Percentiles rank a stretch among this genome's conserved stretches.
Conservation (phyloP, 179 eudicot genomes). For the Nepenthes alata region DNA sequence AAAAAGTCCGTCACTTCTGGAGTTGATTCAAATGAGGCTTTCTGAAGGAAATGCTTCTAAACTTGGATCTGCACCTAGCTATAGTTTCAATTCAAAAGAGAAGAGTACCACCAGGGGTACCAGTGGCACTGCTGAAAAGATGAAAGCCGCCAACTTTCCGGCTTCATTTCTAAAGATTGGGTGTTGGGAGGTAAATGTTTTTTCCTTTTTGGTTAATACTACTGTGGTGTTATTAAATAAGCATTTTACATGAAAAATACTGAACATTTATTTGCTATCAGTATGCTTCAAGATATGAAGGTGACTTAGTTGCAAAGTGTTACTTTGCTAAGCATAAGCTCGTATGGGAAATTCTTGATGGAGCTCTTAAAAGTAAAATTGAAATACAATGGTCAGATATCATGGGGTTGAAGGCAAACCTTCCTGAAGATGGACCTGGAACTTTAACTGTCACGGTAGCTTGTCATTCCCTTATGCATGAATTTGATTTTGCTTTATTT, state of each 20-base stretch:
- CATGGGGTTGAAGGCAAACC: constrained; percentile 35
- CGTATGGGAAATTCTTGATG: constrained; percentile 44
- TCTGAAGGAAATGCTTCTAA: constrained; percentile 37
- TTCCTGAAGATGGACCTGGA: constrained; percentile 40
- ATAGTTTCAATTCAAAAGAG: constrained; percentile 14
- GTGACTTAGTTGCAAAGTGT: constrained; percentile 42
- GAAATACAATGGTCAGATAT: constrained; percentile 47
- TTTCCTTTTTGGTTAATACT: background rate
- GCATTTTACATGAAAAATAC: background rate
- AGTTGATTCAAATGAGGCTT: constrained; percentile 72
- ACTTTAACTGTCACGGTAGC: constrained; percentile 36
- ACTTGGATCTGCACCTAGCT: constrained; percentile 12
- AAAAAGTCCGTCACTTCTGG: constrained; percentile 80
- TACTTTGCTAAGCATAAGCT: constrained; percentile 48
- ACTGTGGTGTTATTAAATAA: background rate
- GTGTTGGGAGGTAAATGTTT: constrained; percentile 24
- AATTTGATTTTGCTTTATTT: background rate
- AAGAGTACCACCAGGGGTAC: constrained; percentile 26
- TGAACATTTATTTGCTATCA: constrained; percentile 13
- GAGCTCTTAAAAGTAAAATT: constrained; percentile 42
- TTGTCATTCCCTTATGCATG: background rate
- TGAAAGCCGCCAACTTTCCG: constrained; percentile 83
- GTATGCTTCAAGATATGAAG: constrained; percentile 39
- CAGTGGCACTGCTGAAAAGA: constrained; percentile 35
- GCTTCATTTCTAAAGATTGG: constrained; percentile 52